Evolutionary conservation across 2,329 filamentous ascomycete species (phyloP), one percentile per base, ranked within the genome.

Genomic region (Dryadomyces sulphureus): DNA sequence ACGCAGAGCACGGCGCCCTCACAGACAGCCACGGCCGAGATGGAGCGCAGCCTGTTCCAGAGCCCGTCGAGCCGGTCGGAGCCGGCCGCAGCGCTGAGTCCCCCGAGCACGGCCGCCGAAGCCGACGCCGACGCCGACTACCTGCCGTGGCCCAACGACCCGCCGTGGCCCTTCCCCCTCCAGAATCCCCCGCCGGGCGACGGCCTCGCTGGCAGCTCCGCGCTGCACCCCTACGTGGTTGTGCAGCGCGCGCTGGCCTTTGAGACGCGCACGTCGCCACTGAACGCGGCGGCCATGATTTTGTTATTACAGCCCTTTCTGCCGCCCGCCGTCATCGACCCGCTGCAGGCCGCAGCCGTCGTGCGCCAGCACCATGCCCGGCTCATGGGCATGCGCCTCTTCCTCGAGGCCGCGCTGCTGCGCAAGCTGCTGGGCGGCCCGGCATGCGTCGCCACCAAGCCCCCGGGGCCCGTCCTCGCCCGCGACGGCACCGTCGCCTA

Each of bases 361-460:
- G 58, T 81, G 1, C 66, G 70, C 8, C 74, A 79, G 49, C 74
- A 80, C 45, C 76, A 81, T 53, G 60, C 64, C 5, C 73, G 77
- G 0, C 69, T 81, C 1, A 75, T 72, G 65, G 64, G 63, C 44
- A 74, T 80, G 69, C 63, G 67, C 21, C 65, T 78, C 32, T 80
- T 79, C 54, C 64, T 73, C 20, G 74, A 80, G 54, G 77, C 77
- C 0, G 66, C 77, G 0, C 65, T 78, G 0, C 62, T 81, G 16
- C 73, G 77, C 2, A 81, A 81, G 43, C 59, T 81, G 8, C 78
- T 73, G 54, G 63, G 76, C n/a, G n/a, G n/a, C n/a, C n/a, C 27
- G 5, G 17, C 32, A 16, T 16, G 7, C 42, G 3, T 66, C 42
- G 79, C 79, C 55, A 62, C 69, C 22, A 65, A 81, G 8, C 77